Evolutionary conservation across 2,329 filamentous ascomycete genomes (phyloP), one percentile per base, ranked within the genome.

Genomic region (Colletotrichum australisinense): DNA sequence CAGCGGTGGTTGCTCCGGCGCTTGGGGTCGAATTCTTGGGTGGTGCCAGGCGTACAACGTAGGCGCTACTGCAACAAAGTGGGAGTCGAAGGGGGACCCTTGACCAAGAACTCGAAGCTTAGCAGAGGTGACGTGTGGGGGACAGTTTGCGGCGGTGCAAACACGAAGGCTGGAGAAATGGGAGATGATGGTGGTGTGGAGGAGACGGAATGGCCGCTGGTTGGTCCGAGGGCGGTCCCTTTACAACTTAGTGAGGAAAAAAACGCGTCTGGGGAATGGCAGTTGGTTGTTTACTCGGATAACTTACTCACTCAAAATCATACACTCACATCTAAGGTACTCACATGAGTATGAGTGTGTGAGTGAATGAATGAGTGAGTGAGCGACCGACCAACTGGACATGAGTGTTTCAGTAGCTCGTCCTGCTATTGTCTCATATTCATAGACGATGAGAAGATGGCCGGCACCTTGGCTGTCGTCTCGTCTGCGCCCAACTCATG

Each of bases 361-460:
- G 60, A 53, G 46, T 63, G 9, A 12, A 4, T 35, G 11, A 35
- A 2, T 35, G 32, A 12, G 32, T 35, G 11, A 63, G 32, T 35
- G 11, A 63, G 42, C 22, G 62, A 7, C 6, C 42, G 16, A n/a
- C 4, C 62, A 5, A 28, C 14, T 55, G 62, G 14, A n/a, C 49
- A 64, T 64, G 62, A 53, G 62, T 19, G 6, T 9, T 24, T 28
- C 22, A 28, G 16, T 22, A 7, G 46, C 35, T 22, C 26, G 14
- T 16, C 26, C n/a, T 35, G 14, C n/a, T 26, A 5, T 35, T 14
- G n/a, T 30, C 24, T n/a, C 55, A 26, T 57, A 63, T 52, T 62
- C 49, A 56, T 65, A 73, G 69, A 74, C 57, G 52, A 74, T 74
- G 72, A 67, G 42, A 71, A 75, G 62, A 71, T 75, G 76, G 68